Evolutionary conservation across 495 filamentous ascomycete genomes (phyloP).

Genomic region (Venustampulla echinocandica): DNA sequence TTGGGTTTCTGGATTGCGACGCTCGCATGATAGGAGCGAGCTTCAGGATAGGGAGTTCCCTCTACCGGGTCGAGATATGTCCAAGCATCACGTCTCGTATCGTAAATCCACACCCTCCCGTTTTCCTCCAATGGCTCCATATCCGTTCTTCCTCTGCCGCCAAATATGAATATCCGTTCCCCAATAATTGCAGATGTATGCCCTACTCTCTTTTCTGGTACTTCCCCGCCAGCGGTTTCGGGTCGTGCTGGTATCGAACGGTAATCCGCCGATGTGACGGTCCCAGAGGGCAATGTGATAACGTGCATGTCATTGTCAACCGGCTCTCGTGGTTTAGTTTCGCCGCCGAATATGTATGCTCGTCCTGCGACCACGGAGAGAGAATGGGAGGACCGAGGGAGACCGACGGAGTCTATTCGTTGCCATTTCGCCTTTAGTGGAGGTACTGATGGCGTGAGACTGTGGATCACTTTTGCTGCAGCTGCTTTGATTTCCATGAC

Average conservation of each 20-base stretch:
- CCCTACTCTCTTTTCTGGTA: conserved; percentile 44
- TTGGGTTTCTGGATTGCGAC: conserved; percentile 36
- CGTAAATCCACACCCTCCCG: conserved; percentile 60
- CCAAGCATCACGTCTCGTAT: conserved; percentile 49
- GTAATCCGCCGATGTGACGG: conserved; percentile 44
- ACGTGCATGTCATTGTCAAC: conserved; percentile 64
- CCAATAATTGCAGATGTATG: conserved; percentile 52
- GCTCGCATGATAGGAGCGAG: conserved; percentile 40
- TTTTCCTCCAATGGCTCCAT: conserved; percentile 45
- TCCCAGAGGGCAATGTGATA: conserved; percentile 48
- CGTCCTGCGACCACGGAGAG: conserved; percentile 56
- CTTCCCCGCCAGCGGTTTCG: conserved; percentile 26
- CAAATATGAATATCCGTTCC: conserved; percentile 55
- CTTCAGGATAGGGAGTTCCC: conserved; percentile 30
- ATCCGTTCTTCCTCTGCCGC: conserved; percentile 41
- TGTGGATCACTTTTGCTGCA: conserved; percentile 12
- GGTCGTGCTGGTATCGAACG: conserved; percentile 39
- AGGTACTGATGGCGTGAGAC: conserved; percentile 16
- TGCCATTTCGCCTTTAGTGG: conserved; percentile 47
- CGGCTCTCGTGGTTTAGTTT: conserved; percentile 40
- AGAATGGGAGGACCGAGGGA: conserved; percentile 63
- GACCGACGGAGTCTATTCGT: conserved; percentile 40
- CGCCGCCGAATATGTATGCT: conserved; percentile 64
- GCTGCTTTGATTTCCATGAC: conserved; percentile 17
- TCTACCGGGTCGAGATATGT: conserved; percentile 42